These are phyloP conservation scores for Schizopora paradoxa DNA, from an alignment of 1,284 basidiomycete genomes.

Conservation along the genomic window DNA sequence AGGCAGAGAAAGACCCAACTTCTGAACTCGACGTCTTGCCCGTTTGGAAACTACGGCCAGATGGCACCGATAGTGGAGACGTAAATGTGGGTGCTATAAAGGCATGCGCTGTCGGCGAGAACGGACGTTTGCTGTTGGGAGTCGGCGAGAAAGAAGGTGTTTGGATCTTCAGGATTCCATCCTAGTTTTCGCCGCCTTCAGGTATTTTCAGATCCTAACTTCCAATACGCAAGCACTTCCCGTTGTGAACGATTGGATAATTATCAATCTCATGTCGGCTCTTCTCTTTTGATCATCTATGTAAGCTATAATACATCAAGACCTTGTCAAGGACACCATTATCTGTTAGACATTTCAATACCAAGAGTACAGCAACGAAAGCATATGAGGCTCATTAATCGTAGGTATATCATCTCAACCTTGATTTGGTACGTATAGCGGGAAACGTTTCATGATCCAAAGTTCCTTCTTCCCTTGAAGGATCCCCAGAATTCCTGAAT, in stretches of 20 bases:
- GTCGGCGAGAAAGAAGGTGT: constrained; percentile 17
- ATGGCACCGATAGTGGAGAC: background rate
- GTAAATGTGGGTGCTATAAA: background rate
- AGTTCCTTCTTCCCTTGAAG: constrained; percentile 38
- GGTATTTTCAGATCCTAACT: background rate
- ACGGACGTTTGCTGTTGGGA: constrained; percentile 12
- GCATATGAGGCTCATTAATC: constrained; percentile 21
- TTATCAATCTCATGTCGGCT: no score
- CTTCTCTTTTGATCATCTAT: no score
- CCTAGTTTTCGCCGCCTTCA: no score
- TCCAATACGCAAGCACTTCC: background rate
- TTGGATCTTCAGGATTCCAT: constrained; percentile 16
- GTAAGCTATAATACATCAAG: no score
- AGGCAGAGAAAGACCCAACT: background rate
- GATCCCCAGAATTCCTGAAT: constrained; percentile 35
- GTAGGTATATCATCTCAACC: constrained; percentile 20
- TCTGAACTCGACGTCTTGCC: no score
- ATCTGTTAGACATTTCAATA: no score
- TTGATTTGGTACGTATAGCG: no score
- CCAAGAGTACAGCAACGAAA: no score
- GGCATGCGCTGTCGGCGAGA: constrained; percentile 14
- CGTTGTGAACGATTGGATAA: no score
- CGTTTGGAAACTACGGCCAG: no score
- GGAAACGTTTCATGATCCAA: constrained; percentile 40
- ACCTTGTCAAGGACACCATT: no score